Percentiles rank a stretch among this genome's conserved stretches.
phyloP scores from a whole-genome alignment of 2,329 filamentous ascomycete species.

The Exserohilum turcica region DNA sequence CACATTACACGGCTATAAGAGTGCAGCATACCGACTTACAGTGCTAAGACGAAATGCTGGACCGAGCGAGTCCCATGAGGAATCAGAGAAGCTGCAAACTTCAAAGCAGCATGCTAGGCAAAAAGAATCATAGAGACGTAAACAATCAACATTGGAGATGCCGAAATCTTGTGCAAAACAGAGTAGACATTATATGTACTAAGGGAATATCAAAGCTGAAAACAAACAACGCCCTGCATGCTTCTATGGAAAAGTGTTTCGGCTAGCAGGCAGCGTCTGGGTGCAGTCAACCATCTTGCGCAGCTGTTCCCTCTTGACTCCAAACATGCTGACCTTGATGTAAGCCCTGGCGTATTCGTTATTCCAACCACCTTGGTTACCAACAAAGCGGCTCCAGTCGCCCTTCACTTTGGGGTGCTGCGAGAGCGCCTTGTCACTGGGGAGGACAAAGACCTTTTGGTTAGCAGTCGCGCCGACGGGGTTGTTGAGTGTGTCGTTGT shows the following conservation, averaged over 20 bases:
- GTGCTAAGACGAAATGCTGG: too few relatives aligned
- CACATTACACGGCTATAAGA: too few relatives aligned
- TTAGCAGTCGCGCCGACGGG: slow-evolving; percentile 19
- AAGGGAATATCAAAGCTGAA: neutral
- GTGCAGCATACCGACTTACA: too few relatives aligned
- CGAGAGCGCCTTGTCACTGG: slow-evolving; percentile 33
- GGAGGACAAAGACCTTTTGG: slow-evolving; percentile 37
- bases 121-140: too few relatives aligned
- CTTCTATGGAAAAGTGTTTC: slow-evolving; percentile 11
- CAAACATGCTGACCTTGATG: slow-evolving; percentile 38
- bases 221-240: neutral
- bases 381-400: slow-evolving; percentile 34
- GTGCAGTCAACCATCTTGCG: slow-evolving; percentile 35
- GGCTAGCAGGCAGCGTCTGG: slow-evolving; percentile 33
- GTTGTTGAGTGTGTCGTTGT: slow-evolving; percentile 46
- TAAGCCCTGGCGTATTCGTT: slow-evolving; percentile 42
- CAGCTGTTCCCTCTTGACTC: slow-evolving; percentile 31
- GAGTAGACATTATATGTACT: neutral
- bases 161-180: neutral
- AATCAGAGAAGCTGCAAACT: too few relatives aligned
- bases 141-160: too few relatives aligned
- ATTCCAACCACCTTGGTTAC: slow-evolving; percentile 38
- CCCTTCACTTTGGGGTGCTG: slow-evolving; percentile 36
- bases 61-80: too few relatives aligned
- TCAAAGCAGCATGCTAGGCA: too few relatives aligned